These are phyloP conservation scores for Otatea glauca DNA, from an alignment of 176 grass and related monocot genomes.

Conservation along the genomic window DNA sequence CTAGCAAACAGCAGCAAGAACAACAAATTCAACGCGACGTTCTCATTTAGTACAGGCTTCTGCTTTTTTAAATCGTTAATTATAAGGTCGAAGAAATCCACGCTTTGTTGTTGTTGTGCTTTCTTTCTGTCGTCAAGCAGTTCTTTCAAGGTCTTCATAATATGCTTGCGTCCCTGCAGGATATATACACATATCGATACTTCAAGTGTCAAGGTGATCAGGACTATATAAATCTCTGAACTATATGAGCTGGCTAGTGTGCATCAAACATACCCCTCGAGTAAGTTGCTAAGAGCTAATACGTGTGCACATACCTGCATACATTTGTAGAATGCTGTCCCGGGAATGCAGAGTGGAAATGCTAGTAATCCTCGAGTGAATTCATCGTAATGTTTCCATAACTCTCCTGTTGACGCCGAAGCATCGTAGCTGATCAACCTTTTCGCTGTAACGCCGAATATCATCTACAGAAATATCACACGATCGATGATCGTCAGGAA, in stretches of 20 bases:
- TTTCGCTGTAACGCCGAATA: slow-evolving; percentile 68
- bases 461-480: slow-evolving; percentile 50
- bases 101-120: background rate
- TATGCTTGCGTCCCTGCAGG: slow-evolving; percentile 44
- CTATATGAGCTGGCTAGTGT: too few species aligned
- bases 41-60: slow-evolving; percentile 38
- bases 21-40: slow-evolving; percentile 49
- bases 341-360: slow-evolving; percentile 55
- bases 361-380: slow-evolving; percentile 53
- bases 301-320: slow-evolving; percentile 39
- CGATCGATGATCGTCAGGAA: too few species aligned
- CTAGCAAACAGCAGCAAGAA: slow-evolving; percentile 68
- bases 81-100: slow-evolving; percentile 62
- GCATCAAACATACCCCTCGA: too few species aligned
- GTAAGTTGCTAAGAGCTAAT: too few species aligned
- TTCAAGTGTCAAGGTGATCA: too few species aligned
- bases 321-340: slow-evolving; percentile 57
- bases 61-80: slow-evolving; percentile 50
- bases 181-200: too few species aligned
- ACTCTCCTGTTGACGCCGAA: too few species aligned
- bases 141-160: slow-evolving; percentile 45
- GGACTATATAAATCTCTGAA: too few species aligned
- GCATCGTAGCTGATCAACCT: slow-evolving; percentile 61
- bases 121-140: slow-evolving; percentile 47
- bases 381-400: slow-evolving; percentile 58